Percentiles rank a stretch among this genome's conserved stretches.
phyloP scores from a whole-genome alignment of 2,329 filamentous ascomycete genomes.

The Hypocreales sp. region DNA sequence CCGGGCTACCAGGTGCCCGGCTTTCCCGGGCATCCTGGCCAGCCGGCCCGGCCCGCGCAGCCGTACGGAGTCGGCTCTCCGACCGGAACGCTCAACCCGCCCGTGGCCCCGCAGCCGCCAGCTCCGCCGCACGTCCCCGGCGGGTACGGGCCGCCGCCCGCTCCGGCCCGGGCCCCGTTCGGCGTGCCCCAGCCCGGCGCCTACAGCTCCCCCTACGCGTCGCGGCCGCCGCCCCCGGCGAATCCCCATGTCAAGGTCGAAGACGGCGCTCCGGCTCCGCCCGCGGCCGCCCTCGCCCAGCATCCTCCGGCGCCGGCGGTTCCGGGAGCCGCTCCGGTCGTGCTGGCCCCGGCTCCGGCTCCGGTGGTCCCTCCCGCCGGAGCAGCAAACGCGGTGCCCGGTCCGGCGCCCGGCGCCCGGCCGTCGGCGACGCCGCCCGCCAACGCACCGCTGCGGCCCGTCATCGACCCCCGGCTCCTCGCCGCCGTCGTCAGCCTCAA shows the following conservation, averaged over 20 bases:
- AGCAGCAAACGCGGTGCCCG: slow-evolving; percentile 8
- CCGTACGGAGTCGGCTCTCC: slow-evolving; percentile 13
- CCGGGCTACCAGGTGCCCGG: slow-evolving; percentile 18
- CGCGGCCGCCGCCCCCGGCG: slow-evolving; percentile 15
- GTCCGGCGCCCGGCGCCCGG: slow-evolving; percentile 4
- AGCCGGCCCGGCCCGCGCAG: slow-evolving; percentile 14
- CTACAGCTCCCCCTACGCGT: slow-evolving; percentile 22
- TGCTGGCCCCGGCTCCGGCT: slow-evolving; percentile 3
- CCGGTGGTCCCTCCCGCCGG: slow-evolving; percentile 4
- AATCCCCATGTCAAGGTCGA: slow-evolving; percentile 13
- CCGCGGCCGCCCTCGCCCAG: background rate
- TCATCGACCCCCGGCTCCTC: slow-evolving; percentile 28
- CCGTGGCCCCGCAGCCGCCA: slow-evolving; percentile 12
- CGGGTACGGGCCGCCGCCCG: slow-evolving; percentile 19
- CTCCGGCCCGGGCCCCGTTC: slow-evolving; percentile 17
- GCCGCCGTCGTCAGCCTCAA: slow-evolving; percentile 28
- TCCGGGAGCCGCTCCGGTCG: background rate
- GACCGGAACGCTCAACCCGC: slow-evolving; percentile 8
- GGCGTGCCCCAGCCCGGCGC: slow-evolving; percentile 15
- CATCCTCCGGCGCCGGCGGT: slow-evolving; percentile 3
- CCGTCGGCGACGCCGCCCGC: slow-evolving; percentile 11
- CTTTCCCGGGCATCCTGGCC: slow-evolving; percentile 15
- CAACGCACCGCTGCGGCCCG: slow-evolving; percentile 14
- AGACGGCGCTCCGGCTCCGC: slow-evolving; percentile 7
- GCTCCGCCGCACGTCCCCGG: slow-evolving; percentile 18